phyloP scores from a whole-genome alignment of 2,329 filamentous ascomycete genomes.

The Trichoderma hamatum region DNA sequence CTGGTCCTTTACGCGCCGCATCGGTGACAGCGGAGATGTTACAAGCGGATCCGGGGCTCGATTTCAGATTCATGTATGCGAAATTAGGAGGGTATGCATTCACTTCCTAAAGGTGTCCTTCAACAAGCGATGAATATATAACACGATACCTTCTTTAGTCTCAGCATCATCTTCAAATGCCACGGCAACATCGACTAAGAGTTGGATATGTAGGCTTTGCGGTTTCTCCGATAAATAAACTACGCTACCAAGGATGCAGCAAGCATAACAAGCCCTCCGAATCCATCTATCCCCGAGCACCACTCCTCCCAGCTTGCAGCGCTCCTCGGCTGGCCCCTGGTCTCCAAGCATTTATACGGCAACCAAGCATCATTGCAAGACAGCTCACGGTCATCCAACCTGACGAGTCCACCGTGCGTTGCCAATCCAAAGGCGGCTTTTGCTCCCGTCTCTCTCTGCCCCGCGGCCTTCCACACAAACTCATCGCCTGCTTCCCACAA shows the following conservation, averaged over 20 bases:
- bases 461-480: not conserved
- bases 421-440: not conserved
- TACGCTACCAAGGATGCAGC: not conserved
- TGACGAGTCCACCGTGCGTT: not conserved
- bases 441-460: not conserved
- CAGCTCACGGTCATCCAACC: not conserved
- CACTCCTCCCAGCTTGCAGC: not conserved
- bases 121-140: not conserved
- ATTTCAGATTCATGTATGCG: constrained; percentile 33
- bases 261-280: not conserved
- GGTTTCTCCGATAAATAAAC: not conserved
- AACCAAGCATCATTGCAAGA: not conserved
- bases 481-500: not conserved
- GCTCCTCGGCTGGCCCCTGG: not conserved
- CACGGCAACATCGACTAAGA: not conserved
- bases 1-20: constrained; percentile 29
- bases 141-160: not conserved
- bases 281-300: not conserved
- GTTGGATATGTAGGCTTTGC: not conserved
- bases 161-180: not conserved
- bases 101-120: constrained; percentile 26
- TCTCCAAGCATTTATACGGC: not conserved
- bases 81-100: constrained; percentile 36
- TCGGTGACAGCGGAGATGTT: constrained; percentile 27
- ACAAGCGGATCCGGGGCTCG: constrained; percentile 22